Conservation (phyloP, 345 rosid genomes). For the Camelina neglecta region DNA sequence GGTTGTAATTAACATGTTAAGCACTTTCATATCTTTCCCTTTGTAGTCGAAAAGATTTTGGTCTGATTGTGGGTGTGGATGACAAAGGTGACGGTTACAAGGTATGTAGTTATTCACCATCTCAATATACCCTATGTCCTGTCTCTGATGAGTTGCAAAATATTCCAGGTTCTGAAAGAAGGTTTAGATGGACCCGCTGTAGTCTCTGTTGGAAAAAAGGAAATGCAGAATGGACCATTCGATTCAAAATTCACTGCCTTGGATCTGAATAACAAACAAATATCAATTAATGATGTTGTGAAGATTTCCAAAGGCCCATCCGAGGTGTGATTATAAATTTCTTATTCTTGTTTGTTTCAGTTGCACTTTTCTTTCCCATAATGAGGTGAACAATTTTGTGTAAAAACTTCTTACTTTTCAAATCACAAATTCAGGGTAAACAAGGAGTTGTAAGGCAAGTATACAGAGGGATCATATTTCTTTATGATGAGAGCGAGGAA, state of each 20-base stretch:
- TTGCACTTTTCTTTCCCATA: constrained; percentile 10
- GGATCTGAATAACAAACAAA: constrained; percentile 62
- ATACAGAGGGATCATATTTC: constrained; percentile 77
- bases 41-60: constrained; percentile 89
- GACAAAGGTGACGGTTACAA: constrained; percentile 80
- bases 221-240: constrained; percentile 64
- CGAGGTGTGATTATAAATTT: constrained; percentile 51
- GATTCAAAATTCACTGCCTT: constrained; percentile 80
- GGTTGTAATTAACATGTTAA: constrained; percentile 21
- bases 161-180: constrained; percentile 77
- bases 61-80: constrained; percentile 79
- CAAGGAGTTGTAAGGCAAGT: constrained; percentile 87
- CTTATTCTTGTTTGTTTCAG: constrained; percentile 17
- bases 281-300: constrained; percentile 75
- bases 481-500: constrained; percentile 66
- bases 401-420: constrained; percentile 17
- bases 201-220: constrained; percentile 56
- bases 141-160: constrained; percentile 38
- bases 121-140: constrained; percentile 8
- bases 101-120: constrained; percentile 51
- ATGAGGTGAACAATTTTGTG: neutral
- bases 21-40: constrained; percentile 35
- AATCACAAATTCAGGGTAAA: constrained; percentile 64
- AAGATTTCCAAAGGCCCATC: constrained; percentile 79
- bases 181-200: constrained; percentile 68